Evolutionary conservation across 352 stramenopile species (phyloP).

Genomic region (Globisporangium irregulare): DNA sequence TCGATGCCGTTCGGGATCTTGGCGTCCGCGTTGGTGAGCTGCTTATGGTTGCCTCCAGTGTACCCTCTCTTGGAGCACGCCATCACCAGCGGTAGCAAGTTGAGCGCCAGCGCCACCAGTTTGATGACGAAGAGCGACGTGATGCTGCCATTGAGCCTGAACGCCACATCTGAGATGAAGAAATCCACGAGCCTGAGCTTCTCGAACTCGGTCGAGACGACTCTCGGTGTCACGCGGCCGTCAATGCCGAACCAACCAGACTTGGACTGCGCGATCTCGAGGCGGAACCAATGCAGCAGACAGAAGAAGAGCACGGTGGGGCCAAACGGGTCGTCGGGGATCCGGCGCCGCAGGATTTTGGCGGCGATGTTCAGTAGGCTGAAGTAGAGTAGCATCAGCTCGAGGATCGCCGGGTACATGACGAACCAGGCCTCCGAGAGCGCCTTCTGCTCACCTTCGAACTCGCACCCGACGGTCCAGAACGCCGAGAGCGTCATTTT

Average conservation of each 20-base stretch:
- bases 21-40: neutral
- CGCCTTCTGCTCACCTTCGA: constrained; percentile 41
- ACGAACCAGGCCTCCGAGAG: constrained; percentile 46
- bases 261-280: constrained; percentile 14
- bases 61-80: neutral
- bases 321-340: constrained; percentile 35
- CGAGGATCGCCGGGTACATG: constrained; percentile 41
- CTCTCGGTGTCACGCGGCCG: constrained; percentile 26
- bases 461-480: constrained; percentile 34
- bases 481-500: constrained; percentile 42
- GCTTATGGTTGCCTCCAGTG: constrained; percentile 8
- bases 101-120: constrained; percentile 33
- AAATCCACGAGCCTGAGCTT: constrained; percentile 30
- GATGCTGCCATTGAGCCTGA: constrained; percentile 32
- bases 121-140: constrained; percentile 44
- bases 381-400: constrained; percentile 40
- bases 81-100: constrained; percentile 33
- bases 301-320: constrained; percentile 38
- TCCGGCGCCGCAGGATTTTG: constrained; percentile 31
- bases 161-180: constrained; percentile 27
- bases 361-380: constrained; percentile 42
- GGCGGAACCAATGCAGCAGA: constrained; percentile 30
- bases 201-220: constrained; percentile 32
- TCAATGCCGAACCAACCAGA: constrained; percentile 18
- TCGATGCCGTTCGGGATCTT: constrained; percentile 7